These are phyloP conservation scores for Talaromyces amestolkiae DNA, from an alignment of 2,329 filamentous ascomycete species.

Conservation along the genomic window DNA sequence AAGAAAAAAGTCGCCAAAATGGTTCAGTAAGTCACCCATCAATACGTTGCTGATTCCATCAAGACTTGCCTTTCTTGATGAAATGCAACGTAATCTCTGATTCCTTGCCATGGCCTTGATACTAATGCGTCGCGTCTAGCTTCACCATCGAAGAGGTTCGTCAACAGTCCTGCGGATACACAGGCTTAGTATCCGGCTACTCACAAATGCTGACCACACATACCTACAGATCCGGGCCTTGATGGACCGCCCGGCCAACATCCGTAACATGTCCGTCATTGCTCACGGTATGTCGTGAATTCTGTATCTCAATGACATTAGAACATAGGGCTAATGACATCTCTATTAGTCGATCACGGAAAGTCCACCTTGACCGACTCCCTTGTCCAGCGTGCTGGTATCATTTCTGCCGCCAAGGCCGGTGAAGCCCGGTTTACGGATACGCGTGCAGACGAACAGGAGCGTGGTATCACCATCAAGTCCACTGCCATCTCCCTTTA, in stretches of 20 bases:
- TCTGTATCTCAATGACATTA: background rate
- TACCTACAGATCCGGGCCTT: slow-evolving; percentile 42
- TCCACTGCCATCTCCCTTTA: slow-evolving; percentile 99
- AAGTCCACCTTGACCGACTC: slow-evolving; percentile 99
- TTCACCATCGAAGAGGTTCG: slow-evolving; percentile 92
- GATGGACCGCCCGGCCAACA: slow-evolving; percentile 58
- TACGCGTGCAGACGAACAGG: slow-evolving; percentile 95
- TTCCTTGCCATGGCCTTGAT: slow-evolving; percentile 6
- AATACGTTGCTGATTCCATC: background rate
- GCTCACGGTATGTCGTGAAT: slow-evolving; percentile 70
- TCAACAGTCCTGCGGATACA: slow-evolving; percentile 22
- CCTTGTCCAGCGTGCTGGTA: slow-evolving; percentile 98
- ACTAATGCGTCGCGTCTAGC: slow-evolving; percentile 54
- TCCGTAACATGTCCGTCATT: slow-evolving; percentile 99
- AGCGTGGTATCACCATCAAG: slow-evolving; percentile 99
- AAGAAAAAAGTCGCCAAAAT: slow-evolving; percentile 76
- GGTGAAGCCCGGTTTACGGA: slow-evolving; percentile 95
- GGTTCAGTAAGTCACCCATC: slow-evolving; percentile 85
- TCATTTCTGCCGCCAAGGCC: slow-evolving; percentile 96
- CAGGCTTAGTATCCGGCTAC: background rate
- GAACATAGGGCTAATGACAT: background rate
- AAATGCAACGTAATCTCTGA: background rate
- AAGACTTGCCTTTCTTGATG: slow-evolving; percentile 14
- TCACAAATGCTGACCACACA: slow-evolving; percentile 25
- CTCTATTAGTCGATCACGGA: slow-evolving; percentile 81